Evolutionary conservation across 2,329 filamentous ascomycete genomes (phyloP), one percentile per base, ranked within the genome.

Genomic region (Colletotrichum liriopes): DNA sequence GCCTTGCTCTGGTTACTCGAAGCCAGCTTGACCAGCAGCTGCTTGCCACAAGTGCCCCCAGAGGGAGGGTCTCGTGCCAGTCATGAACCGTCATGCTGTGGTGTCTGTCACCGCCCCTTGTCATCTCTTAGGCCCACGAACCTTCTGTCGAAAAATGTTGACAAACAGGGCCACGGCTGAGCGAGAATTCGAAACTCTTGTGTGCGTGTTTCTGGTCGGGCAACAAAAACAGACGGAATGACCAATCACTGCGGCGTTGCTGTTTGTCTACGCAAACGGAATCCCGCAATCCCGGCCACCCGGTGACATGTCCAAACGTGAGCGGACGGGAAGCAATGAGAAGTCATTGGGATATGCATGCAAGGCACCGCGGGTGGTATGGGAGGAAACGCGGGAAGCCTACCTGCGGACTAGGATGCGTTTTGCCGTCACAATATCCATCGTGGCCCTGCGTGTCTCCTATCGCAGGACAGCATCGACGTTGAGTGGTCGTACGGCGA

Each of bases 51-150:
- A 76, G 75, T 73, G 39, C 26, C 52, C 65, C 75, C 76, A 77
- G 78, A 76, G 79, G 77, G 81, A 80, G 80, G 81, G 83, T 82
- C 82, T 84, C 82, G 83, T 84, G 83, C 80, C 79, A 77, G 77
- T 74, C 78, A 74, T 64, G 81, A 79, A 82, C 82, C 83, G 83
- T 60, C 68, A 68, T 72, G 58, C 41, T 67, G 45, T 59, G 65
- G 72, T 62, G 47, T 54, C 65, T 43, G 63, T 67, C 72, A 62
- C 59, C 69, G 59, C 61, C 60, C 69, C 66, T 65, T 69, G 69
- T 72, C 59, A 64, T 72, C 58, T 47, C 32, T 45, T 9, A 43
- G 58, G 37, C 54, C 65, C 65, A 65, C 59, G 45, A 69, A 51
- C 67, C 55, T 54, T 59, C 23, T 43, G 47, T 73, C 41, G 61